A percentile compares a stretch with the other conserved stretches of the same genome.
phyloP scores from a whole-genome alignment of 257 asterid genomes.

The Rubia yunnanensis region DNA sequence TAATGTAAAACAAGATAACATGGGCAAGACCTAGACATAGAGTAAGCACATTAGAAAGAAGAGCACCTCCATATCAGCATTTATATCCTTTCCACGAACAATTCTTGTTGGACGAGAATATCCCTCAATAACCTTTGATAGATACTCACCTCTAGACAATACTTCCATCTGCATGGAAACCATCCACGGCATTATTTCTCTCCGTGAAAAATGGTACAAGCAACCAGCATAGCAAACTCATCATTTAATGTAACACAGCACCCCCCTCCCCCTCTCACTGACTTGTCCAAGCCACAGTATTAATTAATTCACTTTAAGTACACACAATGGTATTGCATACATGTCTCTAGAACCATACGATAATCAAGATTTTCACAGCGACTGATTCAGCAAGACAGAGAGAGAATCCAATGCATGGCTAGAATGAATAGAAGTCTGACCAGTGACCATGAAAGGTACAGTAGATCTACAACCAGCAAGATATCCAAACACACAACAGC shows the following conservation, averaged over 20 bases:
- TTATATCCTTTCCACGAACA: slow-evolving; percentile 77
- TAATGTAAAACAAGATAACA: not conserved
- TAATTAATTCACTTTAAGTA: not conserved
- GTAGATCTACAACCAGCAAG: not conserved
- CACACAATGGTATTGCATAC: not conserved
- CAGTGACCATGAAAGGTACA: not conserved
- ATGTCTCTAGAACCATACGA: not conserved
- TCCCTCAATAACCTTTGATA: slow-evolving; percentile 78
- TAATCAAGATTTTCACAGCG: too few relatives aligned
- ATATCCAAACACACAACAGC: not conserved
- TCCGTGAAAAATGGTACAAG: not conserved
- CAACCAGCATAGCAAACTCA: not conserved
- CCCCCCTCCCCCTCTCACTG: not conserved
- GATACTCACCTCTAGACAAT: slow-evolving; percentile 54
- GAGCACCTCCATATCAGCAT: slow-evolving; percentile 52
- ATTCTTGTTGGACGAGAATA: slow-evolving; percentile 98
- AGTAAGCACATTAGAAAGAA: slow-evolving; percentile 1
- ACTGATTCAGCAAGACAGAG: not conserved
- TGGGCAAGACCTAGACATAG: not conserved
- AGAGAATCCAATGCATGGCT: not conserved
- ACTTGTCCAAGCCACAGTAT: not conserved
- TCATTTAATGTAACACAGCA: not conserved
- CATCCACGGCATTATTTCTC: not conserved
- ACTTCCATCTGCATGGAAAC: slow-evolving; percentile 53
- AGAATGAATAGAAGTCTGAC: not conserved